These are phyloP conservation scores for Leccinum sublutescens DNA, from an alignment of 768 basidiomycete species.

Conservation along the genomic window DNA sequence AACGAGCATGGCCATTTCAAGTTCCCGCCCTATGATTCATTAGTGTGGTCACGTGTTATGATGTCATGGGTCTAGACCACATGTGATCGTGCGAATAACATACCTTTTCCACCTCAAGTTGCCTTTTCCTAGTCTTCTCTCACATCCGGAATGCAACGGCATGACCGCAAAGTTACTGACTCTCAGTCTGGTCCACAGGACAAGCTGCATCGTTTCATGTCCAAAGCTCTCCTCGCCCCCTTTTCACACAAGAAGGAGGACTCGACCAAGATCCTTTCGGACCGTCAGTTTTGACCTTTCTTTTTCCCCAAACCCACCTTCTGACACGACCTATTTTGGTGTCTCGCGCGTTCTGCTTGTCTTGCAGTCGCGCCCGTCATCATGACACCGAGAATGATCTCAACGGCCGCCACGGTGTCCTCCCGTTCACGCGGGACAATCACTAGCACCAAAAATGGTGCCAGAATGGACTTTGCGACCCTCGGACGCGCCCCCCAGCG, in stretches of 20 bases:
- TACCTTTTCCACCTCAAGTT: not conserved
- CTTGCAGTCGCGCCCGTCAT: conserved; percentile 78
- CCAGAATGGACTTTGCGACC: conserved; percentile 68
- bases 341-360: not conserved
- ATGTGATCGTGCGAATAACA: conserved; percentile 18
- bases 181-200: conserved; percentile 25
- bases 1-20: not conserved
- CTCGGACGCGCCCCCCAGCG: conserved; percentile 77
- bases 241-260: conserved; percentile 59
- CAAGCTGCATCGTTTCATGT: conserved; percentile 56
- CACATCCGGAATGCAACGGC: conserved; percentile 19
- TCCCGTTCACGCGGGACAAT: conserved; percentile 41
- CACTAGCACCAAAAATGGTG: conserved; percentile 30
- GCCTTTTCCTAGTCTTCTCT: conserved; percentile 1
- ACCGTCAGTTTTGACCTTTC: conserved; percentile 48
- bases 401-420: conserved; percentile 66
- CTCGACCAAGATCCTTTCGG: conserved; percentile 70
- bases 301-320: not conserved
- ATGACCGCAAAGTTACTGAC: conserved; percentile 13
- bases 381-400: conserved; percentile 85
- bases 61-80: conserved; percentile 31
- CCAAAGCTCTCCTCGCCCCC: conserved; percentile 69
- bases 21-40: not conserved
- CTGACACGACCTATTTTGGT: not conserved
- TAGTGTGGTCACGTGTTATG: conserved; percentile 29